These are phyloP conservation scores for Phialophora chinensis DNA, from an alignment of 2,329 filamentous ascomycete species.

Conservation along the genomic window DNA sequence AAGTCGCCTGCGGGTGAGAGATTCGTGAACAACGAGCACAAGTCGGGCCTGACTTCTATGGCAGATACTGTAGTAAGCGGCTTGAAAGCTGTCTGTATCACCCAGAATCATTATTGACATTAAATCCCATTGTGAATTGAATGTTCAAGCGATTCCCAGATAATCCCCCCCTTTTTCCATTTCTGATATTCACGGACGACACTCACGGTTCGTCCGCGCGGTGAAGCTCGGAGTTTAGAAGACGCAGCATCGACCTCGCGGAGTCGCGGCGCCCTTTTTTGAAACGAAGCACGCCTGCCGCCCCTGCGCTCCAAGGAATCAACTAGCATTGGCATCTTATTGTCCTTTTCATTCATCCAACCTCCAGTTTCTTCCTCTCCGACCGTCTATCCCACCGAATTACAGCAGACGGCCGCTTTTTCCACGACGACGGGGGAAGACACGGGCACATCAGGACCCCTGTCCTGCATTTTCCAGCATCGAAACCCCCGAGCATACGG, in stretches of 20 bases:
- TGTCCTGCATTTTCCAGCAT: conserved; percentile 8
- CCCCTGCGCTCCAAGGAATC: conserved; percentile 5
- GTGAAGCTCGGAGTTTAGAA: conserved; percentile 11
- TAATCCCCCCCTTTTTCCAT: neutral
- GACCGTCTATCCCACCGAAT: neutral
- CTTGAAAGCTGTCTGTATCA: neutral
- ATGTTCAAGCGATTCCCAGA: neutral
- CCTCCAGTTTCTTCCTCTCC: neutral
- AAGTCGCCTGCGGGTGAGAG: neutral
- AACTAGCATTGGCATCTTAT: conserved; percentile 2
- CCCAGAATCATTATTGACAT: neutral
- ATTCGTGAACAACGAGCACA: neutral
- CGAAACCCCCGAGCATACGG: neutral
- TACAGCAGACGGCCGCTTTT: neutral
- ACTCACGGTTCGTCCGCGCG: neutral
- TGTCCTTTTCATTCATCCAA: neutral
- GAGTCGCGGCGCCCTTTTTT: conserved; percentile 12
- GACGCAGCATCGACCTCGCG: conserved; percentile 6
- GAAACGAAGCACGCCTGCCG: conserved; percentile 3
- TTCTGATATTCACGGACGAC: neutral
- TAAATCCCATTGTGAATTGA: neutral
- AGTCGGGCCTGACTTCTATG: neutral
- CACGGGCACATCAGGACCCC: neutral
- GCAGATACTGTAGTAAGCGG: neutral
- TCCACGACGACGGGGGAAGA: neutral